Evolutionary conservation across 164 flowering plant species (phyloP).

Genomic region (Tinospora cordifolia): DNA sequence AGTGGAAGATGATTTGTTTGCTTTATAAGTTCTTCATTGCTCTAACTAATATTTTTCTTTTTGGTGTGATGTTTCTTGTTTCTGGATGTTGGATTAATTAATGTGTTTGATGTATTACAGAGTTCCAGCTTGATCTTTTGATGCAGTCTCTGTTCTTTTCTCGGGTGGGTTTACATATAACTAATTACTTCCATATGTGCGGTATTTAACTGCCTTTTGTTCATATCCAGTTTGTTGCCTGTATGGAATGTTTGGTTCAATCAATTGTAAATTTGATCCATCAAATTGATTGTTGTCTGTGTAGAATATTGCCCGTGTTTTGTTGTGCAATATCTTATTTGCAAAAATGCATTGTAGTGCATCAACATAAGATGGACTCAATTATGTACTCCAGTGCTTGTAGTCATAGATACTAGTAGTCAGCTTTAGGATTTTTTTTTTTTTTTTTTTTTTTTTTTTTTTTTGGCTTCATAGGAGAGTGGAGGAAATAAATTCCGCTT

Average conservation of each 20-base stretch:
- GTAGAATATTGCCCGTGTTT: background rate
- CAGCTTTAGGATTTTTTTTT: no score
- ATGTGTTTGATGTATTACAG: conserved; percentile 36
- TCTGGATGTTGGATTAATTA: background rate
- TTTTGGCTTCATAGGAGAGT: no score
- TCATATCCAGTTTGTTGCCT: no score
- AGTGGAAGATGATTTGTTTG: background rate
- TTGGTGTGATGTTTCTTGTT: conserved; percentile 1
- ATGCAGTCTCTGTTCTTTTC: conserved; percentile 92
- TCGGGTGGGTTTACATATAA: conserved; percentile 46
- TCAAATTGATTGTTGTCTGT: background rate
- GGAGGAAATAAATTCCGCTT: no score
- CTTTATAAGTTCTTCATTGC: background rate
- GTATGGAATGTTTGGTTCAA: no score
- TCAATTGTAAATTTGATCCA: background rate
- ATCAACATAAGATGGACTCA: no score
- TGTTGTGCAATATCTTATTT: background rate
- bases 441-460: no score
- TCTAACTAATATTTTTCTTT: background rate
- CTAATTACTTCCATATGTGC: background rate
- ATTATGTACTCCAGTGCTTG: no score
- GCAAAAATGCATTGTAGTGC: background rate
- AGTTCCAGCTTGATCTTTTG: conserved; percentile 89
- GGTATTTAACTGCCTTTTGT: no score
- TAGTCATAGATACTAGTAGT: no score